Percentiles rank a stretch among this genome's conserved stretches.
phyloP scores from a whole-genome alignment of 352 stramenopile species.

The Phytophthora vignae region DNA sequence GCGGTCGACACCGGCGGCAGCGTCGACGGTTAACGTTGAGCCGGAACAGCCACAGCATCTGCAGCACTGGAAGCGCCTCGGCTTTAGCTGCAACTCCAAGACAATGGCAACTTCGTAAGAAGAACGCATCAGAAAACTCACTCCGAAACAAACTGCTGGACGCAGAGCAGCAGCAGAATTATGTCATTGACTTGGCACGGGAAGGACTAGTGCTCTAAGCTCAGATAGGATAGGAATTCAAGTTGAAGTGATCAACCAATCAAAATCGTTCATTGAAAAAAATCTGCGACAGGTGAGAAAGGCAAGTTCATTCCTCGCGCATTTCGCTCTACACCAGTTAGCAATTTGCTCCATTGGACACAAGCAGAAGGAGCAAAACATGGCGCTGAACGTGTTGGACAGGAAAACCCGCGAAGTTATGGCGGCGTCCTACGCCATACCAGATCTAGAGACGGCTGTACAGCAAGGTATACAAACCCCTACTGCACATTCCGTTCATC shows the following conservation, averaged over 20 bases:
- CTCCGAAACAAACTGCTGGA: constrained; percentile 28
- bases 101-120: constrained; percentile 19
- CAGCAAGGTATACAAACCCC: constrained; percentile 57
- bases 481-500: background rate
- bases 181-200: constrained; percentile 10
- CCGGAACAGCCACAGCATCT: constrained; percentile 22
- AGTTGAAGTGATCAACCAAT: constrained; percentile 8
- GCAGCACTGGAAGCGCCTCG: constrained; percentile 15
- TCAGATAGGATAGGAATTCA: constrained; percentile 8
- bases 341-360: constrained; percentile 10
- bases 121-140: constrained; percentile 7
- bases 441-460: constrained; percentile 62
- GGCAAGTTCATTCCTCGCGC: constrained; percentile 13
- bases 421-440: constrained; percentile 66
- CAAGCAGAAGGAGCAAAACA: constrained; percentile 17
- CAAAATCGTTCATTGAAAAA: background rate
- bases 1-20: constrained; percentile 11
- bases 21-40: constrained; percentile 3
- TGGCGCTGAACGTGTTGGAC: constrained; percentile 42
- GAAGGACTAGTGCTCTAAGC: constrained; percentile 9
- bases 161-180: constrained; percentile 9
- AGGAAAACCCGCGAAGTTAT: constrained; percentile 53
- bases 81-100: constrained; percentile 10
- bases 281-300: constrained; percentile 30
- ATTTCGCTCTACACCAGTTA: constrained; percentile 14